A percentile compares a stretch with the other conserved stretches of the same genome.
Evolutionary conservation across 495 filamentous ascomycete genomes (phyloP).

Genomic region (Daldinia loculata): DNA sequence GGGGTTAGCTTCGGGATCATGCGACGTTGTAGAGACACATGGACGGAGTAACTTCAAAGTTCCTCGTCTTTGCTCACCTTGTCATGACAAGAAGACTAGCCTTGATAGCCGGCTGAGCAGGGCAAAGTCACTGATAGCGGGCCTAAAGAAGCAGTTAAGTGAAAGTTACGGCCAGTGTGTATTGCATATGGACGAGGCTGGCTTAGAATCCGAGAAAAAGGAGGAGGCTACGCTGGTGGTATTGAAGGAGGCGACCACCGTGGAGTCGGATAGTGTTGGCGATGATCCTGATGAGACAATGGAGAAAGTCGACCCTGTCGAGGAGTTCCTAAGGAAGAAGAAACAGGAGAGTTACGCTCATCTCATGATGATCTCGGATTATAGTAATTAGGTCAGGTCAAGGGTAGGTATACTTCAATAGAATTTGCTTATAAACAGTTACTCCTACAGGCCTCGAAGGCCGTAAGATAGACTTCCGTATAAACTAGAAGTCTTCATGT

Average conservation of each 20-base stretch:
- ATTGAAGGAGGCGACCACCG: neutral
- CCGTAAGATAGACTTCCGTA: neutral
- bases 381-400: neutral
- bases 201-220: neutral
- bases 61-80: neutral
- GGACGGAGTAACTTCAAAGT: conserved; percentile 8
- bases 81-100: conserved; percentile 4
- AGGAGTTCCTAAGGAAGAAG: conserved; percentile 32
- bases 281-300: neutral
- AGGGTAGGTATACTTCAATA: neutral
- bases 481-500: neutral
- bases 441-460: neutral
- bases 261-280: neutral
- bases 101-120: neutral
- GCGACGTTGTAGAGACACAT: conserved; percentile 14
- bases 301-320: conserved; percentile 2
- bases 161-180: conserved; percentile 9
- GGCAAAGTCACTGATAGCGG: conserved; percentile 7
- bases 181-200: conserved; percentile 24
- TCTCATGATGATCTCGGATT: conserved; percentile 34
- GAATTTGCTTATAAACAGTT: neutral
- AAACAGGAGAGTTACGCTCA: conserved; percentile 27
- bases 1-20: neutral
- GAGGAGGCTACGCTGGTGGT: neutral
- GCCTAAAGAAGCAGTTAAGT: conserved; percentile 9